phyloP scores from a whole-genome alignment of 495 filamentous ascomycete genomes.

The Tuber indicum region DNA sequence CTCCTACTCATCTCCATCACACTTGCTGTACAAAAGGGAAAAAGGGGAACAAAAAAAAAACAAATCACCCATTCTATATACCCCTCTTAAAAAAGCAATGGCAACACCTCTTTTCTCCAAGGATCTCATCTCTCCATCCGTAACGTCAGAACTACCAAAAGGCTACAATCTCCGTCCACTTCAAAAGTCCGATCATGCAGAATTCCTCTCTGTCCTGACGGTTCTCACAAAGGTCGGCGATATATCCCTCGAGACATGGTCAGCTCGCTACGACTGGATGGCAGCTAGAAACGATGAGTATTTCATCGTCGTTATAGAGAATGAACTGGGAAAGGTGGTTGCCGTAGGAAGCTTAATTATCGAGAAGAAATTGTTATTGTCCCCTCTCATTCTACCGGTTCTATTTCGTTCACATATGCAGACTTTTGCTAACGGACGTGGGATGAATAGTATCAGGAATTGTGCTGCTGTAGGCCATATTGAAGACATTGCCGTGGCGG shows the following conservation, averaged over 20 bases:
- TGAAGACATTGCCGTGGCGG: conserved; percentile 92
- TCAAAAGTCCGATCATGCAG: conserved; percentile 67
- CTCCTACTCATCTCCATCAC: neutral
- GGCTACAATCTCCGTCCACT: conserved; percentile 79
- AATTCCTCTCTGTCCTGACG: conserved; percentile 83
- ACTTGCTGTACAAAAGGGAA: neutral
- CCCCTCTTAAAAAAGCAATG: conserved; percentile 12
- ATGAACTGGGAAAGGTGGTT: conserved; percentile 61
- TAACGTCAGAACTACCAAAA: conserved; percentile 63
- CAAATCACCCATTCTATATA: neutral
- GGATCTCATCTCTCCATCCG: conserved; percentile 68
- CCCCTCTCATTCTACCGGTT: neutral
- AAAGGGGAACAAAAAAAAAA: too few relatives aligned
- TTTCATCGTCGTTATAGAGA: conserved; percentile 74
- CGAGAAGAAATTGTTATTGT: conserved; percentile 69
- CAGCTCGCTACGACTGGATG: conserved; percentile 79
- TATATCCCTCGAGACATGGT: conserved; percentile 66
- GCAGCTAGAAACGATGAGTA: conserved; percentile 69
- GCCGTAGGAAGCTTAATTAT: conserved; percentile 83
- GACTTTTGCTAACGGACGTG: neutral
- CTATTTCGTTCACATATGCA: neutral
- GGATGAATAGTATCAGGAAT: conserved; percentile 56
- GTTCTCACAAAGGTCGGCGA: conserved; percentile 92
- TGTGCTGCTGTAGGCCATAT: conserved; percentile 85
- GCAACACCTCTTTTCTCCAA: conserved; percentile 40